Base-by-base conservation (phyloP, 2,329 filamentous ascomycete genomes). In the Trichoderma koningiopsis region DNA sequence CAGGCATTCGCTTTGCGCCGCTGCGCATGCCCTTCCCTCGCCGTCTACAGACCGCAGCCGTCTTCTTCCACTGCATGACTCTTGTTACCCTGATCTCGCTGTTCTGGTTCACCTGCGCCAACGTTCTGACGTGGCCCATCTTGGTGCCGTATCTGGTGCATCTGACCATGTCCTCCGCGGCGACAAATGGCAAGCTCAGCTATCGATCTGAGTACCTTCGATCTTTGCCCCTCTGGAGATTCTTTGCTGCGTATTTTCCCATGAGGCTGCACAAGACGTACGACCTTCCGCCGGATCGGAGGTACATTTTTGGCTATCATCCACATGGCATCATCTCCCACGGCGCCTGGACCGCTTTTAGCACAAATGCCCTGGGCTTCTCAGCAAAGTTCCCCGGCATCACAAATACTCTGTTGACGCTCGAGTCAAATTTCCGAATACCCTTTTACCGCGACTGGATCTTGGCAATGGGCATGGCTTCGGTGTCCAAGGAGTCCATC, bases 271-370 rank as follows among this genome's bases (percentile, higher is more conserved):
- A 98, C 82, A 93, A 96, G 73, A 96, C 93, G 4, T 87, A 91
- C 73, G 86, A 91, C 68, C 87, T 99, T 7, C 87, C 92, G 27
- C 87, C 93, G 0, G 93, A 91, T 1, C 86, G 94, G 72, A 97
- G 97, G 80, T 99, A 98, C 82, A 94, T 99, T 72, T 94, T 99
- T 75, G 95, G 95, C 56, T 98, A 98, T 79, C 96, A 98, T 76
- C 96, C 96, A 0, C 96, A 99, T 77, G 95, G 96, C 29, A 98
- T 99, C 79, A 97, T 99, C 76, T 96, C 92, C 5, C 93, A 97
- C 75, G 96, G 95, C n/a, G 95, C 94, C 0, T 97, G 95, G 82
- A 92, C 90, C 5, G 92, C 94, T 5, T 98, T 98, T 76, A 92
- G 87, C 4, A 98, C 95, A 0, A 94, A 97, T 75, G 93, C 93